Conservation (phyloP, 495 filamentous ascomycete genomes). For the Tricharina praecox region DNA sequence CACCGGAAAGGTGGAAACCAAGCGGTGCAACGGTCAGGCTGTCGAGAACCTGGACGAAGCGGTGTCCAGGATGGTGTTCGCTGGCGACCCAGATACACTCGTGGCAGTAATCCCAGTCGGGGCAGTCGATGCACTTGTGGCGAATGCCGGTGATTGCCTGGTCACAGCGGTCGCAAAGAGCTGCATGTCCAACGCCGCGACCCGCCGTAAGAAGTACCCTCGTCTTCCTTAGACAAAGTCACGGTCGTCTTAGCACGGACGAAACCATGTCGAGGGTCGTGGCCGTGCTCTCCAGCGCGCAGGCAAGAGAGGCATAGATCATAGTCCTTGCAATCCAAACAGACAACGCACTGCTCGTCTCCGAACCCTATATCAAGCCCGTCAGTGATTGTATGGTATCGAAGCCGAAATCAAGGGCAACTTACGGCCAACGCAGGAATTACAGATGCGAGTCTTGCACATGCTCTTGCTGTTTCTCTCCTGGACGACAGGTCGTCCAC, state of each 20-base stretch:
- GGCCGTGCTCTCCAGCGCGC: slow-evolving; percentile 60
- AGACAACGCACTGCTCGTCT: slow-evolving; percentile 51
- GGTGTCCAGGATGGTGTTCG: slow-evolving; percentile 62
- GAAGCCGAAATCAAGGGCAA: slow-evolving; percentile 2
- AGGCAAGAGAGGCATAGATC: slow-evolving; percentile 82
- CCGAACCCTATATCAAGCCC: slow-evolving; percentile 4
- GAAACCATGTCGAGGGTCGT: slow-evolving; percentile 82
- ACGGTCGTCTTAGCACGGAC: slow-evolving; percentile 41
- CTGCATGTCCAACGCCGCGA: slow-evolving; percentile 63
- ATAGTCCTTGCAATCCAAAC: slow-evolving; percentile 69
- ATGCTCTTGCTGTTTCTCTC: slow-evolving; percentile 54
- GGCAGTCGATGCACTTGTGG: slow-evolving; percentile 93
- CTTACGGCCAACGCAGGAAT: slow-evolving; percentile 69
- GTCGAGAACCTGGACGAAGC: slow-evolving; percentile 69
- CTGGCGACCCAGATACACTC: slow-evolving; percentile 49
- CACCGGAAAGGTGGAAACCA: slow-evolving; percentile 44
- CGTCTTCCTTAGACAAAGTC: slow-evolving; percentile 37
- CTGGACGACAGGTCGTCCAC: slow-evolving; percentile 67
- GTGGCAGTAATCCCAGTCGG: slow-evolving; percentile 95
- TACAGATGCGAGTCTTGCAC: slow-evolving; percentile 63
- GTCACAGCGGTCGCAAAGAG: slow-evolving; percentile 90
- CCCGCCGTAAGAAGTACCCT: slow-evolving; percentile 58
- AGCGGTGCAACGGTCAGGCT: background rate
- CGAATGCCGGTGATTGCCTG: slow-evolving; percentile 71
- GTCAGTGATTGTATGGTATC: background rate